Evolutionary conservation across 2,329 filamentous ascomycete genomes (phyloP).

Genomic region (Teratosphaeria pseudoeucalypti): DNA sequence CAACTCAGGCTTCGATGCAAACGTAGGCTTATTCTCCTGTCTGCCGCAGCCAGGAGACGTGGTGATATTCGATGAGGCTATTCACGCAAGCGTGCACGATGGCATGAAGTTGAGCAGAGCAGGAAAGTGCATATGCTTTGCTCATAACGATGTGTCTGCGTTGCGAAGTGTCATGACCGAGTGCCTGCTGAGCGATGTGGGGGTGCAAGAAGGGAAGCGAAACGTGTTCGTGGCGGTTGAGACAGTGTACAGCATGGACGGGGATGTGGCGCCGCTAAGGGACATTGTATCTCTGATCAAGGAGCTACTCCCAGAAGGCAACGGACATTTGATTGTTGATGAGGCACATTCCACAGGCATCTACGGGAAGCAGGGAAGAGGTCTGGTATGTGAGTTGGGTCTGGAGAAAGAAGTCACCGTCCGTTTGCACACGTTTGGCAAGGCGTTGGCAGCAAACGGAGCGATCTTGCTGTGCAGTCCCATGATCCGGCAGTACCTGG

Average conservation of each 20-base stretch:
- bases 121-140: slow-evolving; percentile 38
- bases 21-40: slow-evolving; percentile 37
- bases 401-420: slow-evolving; percentile 48
- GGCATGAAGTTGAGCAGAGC: slow-evolving; percentile 60
- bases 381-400: slow-evolving; percentile 47
- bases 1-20: slow-evolving; percentile 46
- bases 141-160: slow-evolving; percentile 44
- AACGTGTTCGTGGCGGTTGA: slow-evolving; percentile 62
- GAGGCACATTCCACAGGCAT: slow-evolving; percentile 59
- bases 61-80: slow-evolving; percentile 62
- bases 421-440: slow-evolving; percentile 56
- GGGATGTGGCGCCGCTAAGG: slow-evolving; percentile 56
- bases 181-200: slow-evolving; percentile 19
- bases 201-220: slow-evolving; percentile 27
- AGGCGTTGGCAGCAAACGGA: slow-evolving; percentile 58
- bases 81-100: slow-evolving; percentile 71
- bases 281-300: slow-evolving; percentile 52
- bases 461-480: slow-evolving; percentile 54
- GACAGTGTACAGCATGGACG: slow-evolving; percentile 74
- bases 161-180: slow-evolving; percentile 23
- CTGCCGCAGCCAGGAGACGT: slow-evolving; percentile 38
- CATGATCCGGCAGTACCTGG: slow-evolving; percentile 51
- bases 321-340: slow-evolving; percentile 55
- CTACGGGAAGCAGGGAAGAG: slow-evolving; percentile 45
- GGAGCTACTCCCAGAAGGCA: slow-evolving; percentile 43